Evolutionary conservation across 164 flowering plant genomes (phyloP).

Genomic region (Vitis vinifera): ASM3070453v1 NC_081820.1:326001-326500

Average conservation of each 20-base stretch:
- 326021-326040: not conserved
- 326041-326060: conserved; percentile 1
- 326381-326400: not conserved
- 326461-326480: conserved; percentile 94
- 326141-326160: conserved; percentile 88
- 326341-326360: conserved; percentile 92
- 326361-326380: conserved; percentile 36
- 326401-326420: conserved; percentile 14
- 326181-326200: not conserved
- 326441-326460: conserved; percentile 72
- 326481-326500: conserved; percentile 99
- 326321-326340: conserved; percentile 99
- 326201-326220: not conserved
- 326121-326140: conserved; percentile 82
- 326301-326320: conserved; percentile 96
- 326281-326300: conserved; percentile 76
- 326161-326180: not conserved
- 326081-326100: conserved; percentile 93
- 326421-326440: conserved; percentile 21
- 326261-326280: conserved; percentile 46
- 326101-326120: conserved; percentile 84
- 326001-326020: not conserved
- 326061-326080: conserved; percentile 15
- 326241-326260: conserved; percentile 1
- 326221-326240: not conserved